These are phyloP conservation scores for Phytophthora chlamydospora DNA, from an alignment of 352 stramenopile species.

Conservation along the genomic window DNA sequence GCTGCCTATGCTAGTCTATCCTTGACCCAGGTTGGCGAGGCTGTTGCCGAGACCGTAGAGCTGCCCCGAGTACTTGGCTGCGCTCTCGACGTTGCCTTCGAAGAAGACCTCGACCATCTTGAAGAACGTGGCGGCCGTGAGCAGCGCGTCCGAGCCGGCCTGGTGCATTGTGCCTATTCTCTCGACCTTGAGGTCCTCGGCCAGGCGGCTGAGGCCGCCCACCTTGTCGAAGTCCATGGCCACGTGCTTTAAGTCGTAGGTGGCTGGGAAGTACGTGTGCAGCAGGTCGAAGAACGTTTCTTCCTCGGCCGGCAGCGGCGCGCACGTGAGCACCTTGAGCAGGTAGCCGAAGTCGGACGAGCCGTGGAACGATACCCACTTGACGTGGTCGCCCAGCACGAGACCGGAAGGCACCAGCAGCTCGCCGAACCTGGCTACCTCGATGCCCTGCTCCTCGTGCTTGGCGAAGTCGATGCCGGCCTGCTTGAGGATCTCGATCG, in stretches of 20 bases:
- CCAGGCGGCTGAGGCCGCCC: constrained; percentile 96
- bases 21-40: constrained; percentile 44
- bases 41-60: constrained; percentile 87
- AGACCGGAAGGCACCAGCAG: constrained; percentile 97
- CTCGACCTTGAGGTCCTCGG: constrained; percentile 96
- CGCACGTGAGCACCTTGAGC: constrained; percentile 96
- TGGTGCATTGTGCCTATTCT: constrained; percentile 99
- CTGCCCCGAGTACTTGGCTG: constrained; percentile 84
- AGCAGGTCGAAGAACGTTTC: constrained; percentile 97
- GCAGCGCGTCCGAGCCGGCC: constrained; percentile 96
- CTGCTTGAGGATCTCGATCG: constrained; percentile 98
- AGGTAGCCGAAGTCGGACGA: constrained; percentile 99
- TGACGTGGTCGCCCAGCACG: constrained; percentile 98
- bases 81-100: constrained; percentile 85
- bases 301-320: constrained; percentile 88
- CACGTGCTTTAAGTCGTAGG: constrained; percentile 99
- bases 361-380: constrained; percentile 99
- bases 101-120: constrained; percentile 92
- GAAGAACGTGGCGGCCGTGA: constrained; percentile 95
- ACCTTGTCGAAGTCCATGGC: constrained; percentile 98
- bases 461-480: constrained; percentile 98
- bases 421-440: constrained; percentile 97
- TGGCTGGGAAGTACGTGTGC: constrained; percentile 98
- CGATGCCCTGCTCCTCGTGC: constrained; percentile 96
- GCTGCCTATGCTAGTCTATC: constrained; percentile 30